phyloP scores from a whole-genome alignment of 768 basidiomycete species.

The Serendipita sp. region DNA sequence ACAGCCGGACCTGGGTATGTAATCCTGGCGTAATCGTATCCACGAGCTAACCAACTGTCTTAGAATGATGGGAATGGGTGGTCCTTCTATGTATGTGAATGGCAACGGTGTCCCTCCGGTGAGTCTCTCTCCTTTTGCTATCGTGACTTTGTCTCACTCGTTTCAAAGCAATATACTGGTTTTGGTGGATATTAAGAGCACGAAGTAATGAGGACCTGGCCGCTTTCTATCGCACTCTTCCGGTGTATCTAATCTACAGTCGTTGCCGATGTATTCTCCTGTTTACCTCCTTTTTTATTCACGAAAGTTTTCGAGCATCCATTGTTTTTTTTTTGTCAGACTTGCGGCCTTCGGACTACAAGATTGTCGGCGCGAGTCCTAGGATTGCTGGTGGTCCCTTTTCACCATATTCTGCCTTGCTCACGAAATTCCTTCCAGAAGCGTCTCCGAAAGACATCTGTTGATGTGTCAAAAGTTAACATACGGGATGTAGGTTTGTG shows the following conservation, averaged over 20 bases:
- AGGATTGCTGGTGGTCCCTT: constrained; percentile 62
- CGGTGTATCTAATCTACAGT: constrained; percentile 6
- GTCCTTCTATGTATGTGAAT: constrained; percentile 45
- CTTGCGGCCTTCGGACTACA: constrained; percentile 25
- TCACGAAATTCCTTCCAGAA: constrained; percentile 52
- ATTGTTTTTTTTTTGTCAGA: background rate
- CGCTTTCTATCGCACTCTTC: background rate
- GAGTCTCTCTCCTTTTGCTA: constrained; percentile 18
- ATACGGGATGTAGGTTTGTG: constrained; percentile 4
- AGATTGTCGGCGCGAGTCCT: constrained; percentile 57
- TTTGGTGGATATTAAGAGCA: constrained; percentile 30
- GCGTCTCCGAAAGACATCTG: constrained; percentile 65
- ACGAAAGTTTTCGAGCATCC: background rate
- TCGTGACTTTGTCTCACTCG: constrained; percentile 8
- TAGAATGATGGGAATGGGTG: constrained; percentile 34
- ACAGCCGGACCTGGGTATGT: constrained; percentile 56
- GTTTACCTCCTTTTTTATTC: background rate
- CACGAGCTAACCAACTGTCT: constrained; percentile 9
- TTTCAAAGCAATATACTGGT: constrained; percentile 44
- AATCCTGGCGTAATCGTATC: background rate
- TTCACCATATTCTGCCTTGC: constrained; percentile 60
- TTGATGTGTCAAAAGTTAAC: background rate
- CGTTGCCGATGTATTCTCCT: constrained; percentile 1
- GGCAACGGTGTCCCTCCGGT: constrained; percentile 40
- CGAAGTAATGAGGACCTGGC: background rate